phyloP scores from a whole-genome alignment of 805 yeast genomes.

The Starmerella lactis-condensi region DNA sequence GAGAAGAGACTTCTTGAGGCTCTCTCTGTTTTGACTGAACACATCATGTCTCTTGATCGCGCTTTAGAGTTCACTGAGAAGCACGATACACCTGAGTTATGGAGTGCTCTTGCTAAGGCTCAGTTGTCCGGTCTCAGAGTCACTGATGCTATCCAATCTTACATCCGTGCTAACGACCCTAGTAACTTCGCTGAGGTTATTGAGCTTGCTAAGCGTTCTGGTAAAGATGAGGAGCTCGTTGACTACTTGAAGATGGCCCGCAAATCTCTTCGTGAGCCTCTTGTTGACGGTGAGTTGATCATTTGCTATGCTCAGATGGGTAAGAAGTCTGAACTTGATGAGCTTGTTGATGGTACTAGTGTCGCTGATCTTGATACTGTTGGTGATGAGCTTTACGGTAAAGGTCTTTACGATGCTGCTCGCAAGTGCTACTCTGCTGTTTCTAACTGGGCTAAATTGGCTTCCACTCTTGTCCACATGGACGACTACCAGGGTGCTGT shows the following conservation, averaged over 20 bases:
- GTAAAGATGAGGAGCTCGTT: conserved; percentile 83
- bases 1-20: conserved; percentile 63
- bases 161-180: conserved; percentile 81
- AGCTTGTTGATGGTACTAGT: conserved; percentile 65
- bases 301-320: conserved; percentile 68
- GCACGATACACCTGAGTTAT: conserved; percentile 64
- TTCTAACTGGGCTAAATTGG: conserved; percentile 87
- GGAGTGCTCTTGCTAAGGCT: conserved; percentile 92
- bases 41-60: conserved; percentile 82
- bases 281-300: conserved; percentile 80
- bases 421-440: conserved; percentile 68
- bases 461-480: conserved; percentile 85
- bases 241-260: conserved; percentile 83
- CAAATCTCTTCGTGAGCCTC: conserved; percentile 73
- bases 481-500: conserved; percentile 92
- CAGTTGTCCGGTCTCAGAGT: conserved; percentile 86
- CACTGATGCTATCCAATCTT: conserved; percentile 79
- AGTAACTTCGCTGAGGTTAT: conserved; percentile 77
- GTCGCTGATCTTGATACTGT: conserved; percentile 82
- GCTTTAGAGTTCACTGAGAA: conserved; percentile 87
- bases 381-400: conserved; percentile 77
- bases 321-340: conserved; percentile 62
- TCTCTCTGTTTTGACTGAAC: conserved; percentile 77
- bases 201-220: conserved; percentile 88
- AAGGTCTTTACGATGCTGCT: conserved; percentile 78